These are phyloP conservation scores for Blastobotrys malaysiensis DNA, from an alignment of 1,139 yeast genomes.

Conservation along the genomic window DNA sequence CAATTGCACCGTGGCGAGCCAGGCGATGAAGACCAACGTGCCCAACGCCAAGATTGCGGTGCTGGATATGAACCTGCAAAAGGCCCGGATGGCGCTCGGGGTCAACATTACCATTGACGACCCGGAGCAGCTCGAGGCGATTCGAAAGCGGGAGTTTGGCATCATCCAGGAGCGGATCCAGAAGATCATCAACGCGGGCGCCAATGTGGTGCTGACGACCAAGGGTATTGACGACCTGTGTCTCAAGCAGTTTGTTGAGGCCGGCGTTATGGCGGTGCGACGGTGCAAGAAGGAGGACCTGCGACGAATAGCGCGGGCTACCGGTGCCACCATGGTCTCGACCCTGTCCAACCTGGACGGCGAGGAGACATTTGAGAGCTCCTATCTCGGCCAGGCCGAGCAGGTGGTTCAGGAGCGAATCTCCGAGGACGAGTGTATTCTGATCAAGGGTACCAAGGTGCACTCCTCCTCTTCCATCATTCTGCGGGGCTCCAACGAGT, in stretches of 20 bases:
- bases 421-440: slow-evolving; percentile 95
- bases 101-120: slow-evolving; percentile 96
- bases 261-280: slow-evolving; percentile 96
- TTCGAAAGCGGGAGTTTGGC: slow-evolving; percentile 90
- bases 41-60: slow-evolving; percentile 82
- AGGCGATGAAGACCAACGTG: slow-evolving; percentile 84
- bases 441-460: slow-evolving; percentile 88
- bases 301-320: slow-evolving; percentile 94
- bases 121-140: slow-evolving; percentile 95
- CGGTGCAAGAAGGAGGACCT: slow-evolving; percentile 96
- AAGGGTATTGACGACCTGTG: slow-evolving; percentile 98
- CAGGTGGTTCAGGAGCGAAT: slow-evolving; percentile 88
- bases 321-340: slow-evolving; percentile 88
- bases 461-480: slow-evolving; percentile 91
- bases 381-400: slow-evolving; percentile 84
- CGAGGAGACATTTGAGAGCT: slow-evolving; percentile 89
- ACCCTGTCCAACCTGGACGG: slow-evolving; percentile 94
- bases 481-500: slow-evolving; percentile 94
- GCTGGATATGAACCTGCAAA: slow-evolving; percentile 89
- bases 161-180: slow-evolving; percentile 82
- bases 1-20: slow-evolving; percentile 96
- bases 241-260: slow-evolving; percentile 90
- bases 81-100: slow-evolving; percentile 97
- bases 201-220: slow-evolving; percentile 93
- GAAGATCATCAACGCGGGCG: slow-evolving; percentile 88